Base-by-base conservation (phyloP, 2,329 filamentous ascomycete genomes). In the Scolecobasidium constrictum region DNA sequence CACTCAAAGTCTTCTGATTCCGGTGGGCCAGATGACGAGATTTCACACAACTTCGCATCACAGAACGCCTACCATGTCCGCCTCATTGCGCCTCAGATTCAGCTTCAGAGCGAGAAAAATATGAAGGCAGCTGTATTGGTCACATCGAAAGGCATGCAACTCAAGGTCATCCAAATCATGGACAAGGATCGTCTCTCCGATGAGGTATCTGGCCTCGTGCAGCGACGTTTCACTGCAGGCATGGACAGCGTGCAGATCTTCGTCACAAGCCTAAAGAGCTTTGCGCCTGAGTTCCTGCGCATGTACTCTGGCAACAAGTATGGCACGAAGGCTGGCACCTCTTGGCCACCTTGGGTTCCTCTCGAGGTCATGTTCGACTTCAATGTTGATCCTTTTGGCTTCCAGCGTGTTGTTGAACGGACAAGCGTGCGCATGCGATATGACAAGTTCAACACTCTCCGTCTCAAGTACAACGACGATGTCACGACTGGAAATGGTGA, bases 181-280 rank as follows among this genome's bases (percentile, higher is more conserved):
- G 92, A 98, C 64, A 95, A 94, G 62, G 82, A 87, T 54, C 77
- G 92, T 47, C 77, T 96, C 44, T 88, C 80, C 38, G 92, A 99
- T 58, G 82, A 85, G 52, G 87, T 99, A 54, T 94, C 86, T 55
- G 93, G 92, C 42, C 73, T 99, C 36, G 90, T 98, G 2, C 93
- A 98, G 59, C 83, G 88, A 28, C 83, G 92, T 5, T 95, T 96
- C 66, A 77, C 88, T 20, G 80, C 95, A 48, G 86, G 87, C 51
- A 95, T 96, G 83, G 92, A 98, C 63, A 94, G 90, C 56, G 83
- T 93, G 20, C 92, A 99, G 59, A 95, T 98, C 64, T 99, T 98
- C 52, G 88, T 98, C 39, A 92, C 90, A 1, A 90, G 90, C 48
- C 84, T 90, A 54, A 93, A 93, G 65, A 92, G 82, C 59, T 90